Evolutionary conservation across 1,284 basidiomycete genomes (phyloP), one percentile per base, ranked within the genome.

Genomic region (Moesziomyces sp.): DNA sequence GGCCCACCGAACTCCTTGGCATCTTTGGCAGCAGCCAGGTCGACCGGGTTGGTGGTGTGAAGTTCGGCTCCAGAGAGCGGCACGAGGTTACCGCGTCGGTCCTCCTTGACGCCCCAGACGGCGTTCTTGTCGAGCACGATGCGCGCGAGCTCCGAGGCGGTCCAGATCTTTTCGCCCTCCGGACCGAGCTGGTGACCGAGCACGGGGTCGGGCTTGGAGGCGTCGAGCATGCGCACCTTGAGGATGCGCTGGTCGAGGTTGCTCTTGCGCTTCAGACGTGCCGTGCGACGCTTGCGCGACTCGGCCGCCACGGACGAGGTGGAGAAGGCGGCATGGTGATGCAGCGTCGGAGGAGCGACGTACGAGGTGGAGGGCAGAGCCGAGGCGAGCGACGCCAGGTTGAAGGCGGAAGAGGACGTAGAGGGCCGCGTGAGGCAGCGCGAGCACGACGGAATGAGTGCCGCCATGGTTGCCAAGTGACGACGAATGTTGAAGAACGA

Each of bases 141-240:
- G 45, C 64, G 45, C 3, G 70, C 65, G 9, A 84, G 77, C 60
- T 84, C 81, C 33, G 60, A 72, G 13, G 63, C 46, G 35, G 66
- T 48, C 84, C 68, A 84, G 16, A 59, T 71, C 51, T 49, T 66
- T n/a, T 74, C 46, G 54, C 78, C 85, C 33, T 64, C 79, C 0
- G 78, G 80, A 55, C 81, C 78, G 92, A 85, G 63, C 89, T 85
- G 78, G 48, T 83, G 78, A 3, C 93, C 93, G 2, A 93, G 88
- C 8, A 94, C 87, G 53, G 91, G 88, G 75, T 91, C 90, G 14
- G 92, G 90, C 52, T 79, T 74, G 19, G 82, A 68, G 7, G 86
- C 85, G 0, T 87, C 86, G 5, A 82, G 68, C 56, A 84, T 74
- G 18, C 75, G 75, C 38, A 68, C 59, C 52, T 79, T 83, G 61